These are phyloP conservation scores for Aspergillus pseudoviridinutans DNA, from an alignment of 2,329 filamentous ascomycete genomes.

Conservation along the genomic window DNA sequence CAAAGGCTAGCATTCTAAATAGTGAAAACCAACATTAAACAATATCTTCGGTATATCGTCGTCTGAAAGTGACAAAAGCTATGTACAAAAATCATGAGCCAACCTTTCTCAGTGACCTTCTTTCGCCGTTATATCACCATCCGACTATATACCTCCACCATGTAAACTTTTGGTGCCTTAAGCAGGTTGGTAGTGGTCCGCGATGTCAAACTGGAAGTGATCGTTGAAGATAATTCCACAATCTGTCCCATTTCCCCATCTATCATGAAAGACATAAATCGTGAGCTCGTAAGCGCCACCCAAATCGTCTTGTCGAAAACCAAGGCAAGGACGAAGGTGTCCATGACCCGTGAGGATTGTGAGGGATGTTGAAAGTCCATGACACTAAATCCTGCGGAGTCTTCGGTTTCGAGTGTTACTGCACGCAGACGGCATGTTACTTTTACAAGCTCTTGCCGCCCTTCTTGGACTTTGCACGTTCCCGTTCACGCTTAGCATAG, in stretches of 20 bases:
- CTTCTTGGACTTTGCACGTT: conserved; percentile 35
- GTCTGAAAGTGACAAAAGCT: not conserved
- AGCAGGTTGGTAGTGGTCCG: not conserved
- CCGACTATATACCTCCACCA: not conserved
- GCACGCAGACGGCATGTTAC: not conserved
- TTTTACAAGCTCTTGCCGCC: conserved; percentile 36
- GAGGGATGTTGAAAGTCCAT: conserved; percentile 30
- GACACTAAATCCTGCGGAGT: not conserved
- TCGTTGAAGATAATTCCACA: not conserved
- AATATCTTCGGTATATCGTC: not conserved
- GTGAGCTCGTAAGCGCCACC: not conserved
- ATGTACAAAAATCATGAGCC: not conserved
- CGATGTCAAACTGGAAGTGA: not conserved
- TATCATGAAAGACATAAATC: not conserved
- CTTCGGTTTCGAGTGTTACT: not conserved
- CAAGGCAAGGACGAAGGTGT: not conserved
- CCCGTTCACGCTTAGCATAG: conserved; percentile 67
- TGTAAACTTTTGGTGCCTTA: not conserved
- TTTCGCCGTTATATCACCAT: not conserved
- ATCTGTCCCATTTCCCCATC: not conserved
- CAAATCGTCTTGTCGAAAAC: not conserved
- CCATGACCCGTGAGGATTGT: conserved; percentile 14
- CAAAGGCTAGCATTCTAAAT: not conserved
- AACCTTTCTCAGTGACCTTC: not conserved
- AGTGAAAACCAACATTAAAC: not conserved